Evolutionary conservation across 2,329 filamentous ascomycete genomes (phyloP), one percentile per base, ranked within the genome.

Genomic region (Colletotrichum sp.): DNA sequence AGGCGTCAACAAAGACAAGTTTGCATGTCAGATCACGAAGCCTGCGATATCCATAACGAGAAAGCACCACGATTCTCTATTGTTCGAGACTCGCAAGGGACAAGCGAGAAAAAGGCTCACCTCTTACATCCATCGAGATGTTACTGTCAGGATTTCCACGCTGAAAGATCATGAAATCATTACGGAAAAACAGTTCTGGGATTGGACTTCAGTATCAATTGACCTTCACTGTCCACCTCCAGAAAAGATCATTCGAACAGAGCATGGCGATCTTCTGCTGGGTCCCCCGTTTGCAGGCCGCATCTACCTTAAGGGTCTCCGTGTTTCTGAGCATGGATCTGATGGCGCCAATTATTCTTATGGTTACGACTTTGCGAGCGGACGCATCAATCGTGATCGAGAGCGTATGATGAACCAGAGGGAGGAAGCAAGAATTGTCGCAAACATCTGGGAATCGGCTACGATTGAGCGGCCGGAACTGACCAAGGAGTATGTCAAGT

Each of bases 131-230:
- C 26, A 28, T 0, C 24, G 18, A 10, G 57, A 60, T 5, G 28
- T 60, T 9, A 30, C 5, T 0, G 57, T 60, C 26, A 28, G 30
- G 3, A 32, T 60, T 28, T 12, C 6, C 13, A 60, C 16, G 21
- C 9, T 5, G 1, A 55, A n/a, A 3, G 1, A 1, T 7, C 4
- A 10, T 7, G 9, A 4, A 28, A 4, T 0, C 3, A 18, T 60
- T 0, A 60, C 4, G 1, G 26, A 60, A 5, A 2, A 32, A 16
- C 24, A 60, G 2, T 60, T 60, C 10, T 7, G 26, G 8, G 6
- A 30, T 5, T 60, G 57, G 28, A 60, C 10, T 9, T n/a, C 24
- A 18, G 57, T 60, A 1, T 4, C 57, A 4, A 28, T 60, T 1
- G 57, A 60, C 9, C 24, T 60, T 30, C 3, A 60, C 2, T 26